Percentiles rank a stretch among this genome's conserved stretches.
Evolutionary conservation across 768 basidiomycete genomes (phyloP).

Genomic region (Lactifluus echinatus): DNA sequence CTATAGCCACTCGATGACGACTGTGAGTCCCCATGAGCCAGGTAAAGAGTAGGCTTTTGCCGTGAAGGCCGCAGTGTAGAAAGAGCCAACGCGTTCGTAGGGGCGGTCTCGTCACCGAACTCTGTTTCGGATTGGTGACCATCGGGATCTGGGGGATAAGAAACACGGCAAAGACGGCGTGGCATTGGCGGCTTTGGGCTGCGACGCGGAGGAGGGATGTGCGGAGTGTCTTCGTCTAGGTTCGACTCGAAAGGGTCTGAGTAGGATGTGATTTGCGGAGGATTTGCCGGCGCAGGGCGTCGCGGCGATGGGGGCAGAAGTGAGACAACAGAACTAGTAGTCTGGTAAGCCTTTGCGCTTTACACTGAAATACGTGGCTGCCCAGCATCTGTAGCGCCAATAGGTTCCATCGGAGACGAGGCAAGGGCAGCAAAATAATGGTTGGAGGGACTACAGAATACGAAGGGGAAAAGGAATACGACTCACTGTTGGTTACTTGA

Average conservation of each 20-base stretch:
- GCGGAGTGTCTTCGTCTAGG: not conserved
- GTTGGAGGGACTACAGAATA: not conserved
- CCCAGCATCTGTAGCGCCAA: not conserved
- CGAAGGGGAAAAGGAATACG: not conserved
- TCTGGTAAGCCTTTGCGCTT: not conserved
- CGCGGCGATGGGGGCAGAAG: not conserved
- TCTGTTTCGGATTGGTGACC: constrained; percentile 1
- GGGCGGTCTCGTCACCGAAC: not conserved
- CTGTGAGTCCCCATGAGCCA: not conserved
- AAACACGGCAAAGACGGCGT: constrained; percentile 4
- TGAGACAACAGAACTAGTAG: not conserved
- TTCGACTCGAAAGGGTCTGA: constrained; percentile 7
- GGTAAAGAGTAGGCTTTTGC: not conserved
- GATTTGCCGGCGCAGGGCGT: not conserved
- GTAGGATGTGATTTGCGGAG: not conserved
- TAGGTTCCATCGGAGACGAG: not conserved
- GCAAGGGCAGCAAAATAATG: not conserved
- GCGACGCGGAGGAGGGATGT: not conserved
- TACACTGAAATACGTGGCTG: not conserved
- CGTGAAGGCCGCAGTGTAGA: not conserved
- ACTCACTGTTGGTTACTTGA: not conserved
- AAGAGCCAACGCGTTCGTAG: not conserved
- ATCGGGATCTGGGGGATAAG: constrained; percentile 9
- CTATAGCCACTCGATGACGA: constrained; percentile 1
- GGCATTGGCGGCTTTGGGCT: constrained; percentile 2